Base-by-base conservation (phyloP, 805 yeast genomes). In the Wickerhamomyces hampshirensis region DNA sequence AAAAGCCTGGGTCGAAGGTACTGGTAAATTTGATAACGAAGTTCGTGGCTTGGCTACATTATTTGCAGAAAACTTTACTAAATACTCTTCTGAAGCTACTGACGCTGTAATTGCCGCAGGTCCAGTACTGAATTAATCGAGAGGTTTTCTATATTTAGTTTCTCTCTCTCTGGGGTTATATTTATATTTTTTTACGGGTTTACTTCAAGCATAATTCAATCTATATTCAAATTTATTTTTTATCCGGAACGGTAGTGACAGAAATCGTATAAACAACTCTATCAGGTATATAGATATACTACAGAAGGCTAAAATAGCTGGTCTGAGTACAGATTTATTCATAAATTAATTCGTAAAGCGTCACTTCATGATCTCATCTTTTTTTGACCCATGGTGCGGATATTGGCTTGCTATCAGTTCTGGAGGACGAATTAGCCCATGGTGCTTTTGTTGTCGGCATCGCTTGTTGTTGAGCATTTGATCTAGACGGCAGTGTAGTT, bases 81-180 rank as follows among this genome's bases (percentile, higher is more conserved):
- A 77, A 59, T 91, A 91, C 68, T 66, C 85, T 55, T 76, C 78
- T 55, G 84, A 77, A 55, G 87, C 95, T 47, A 84, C 95, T 26
- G 54, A 69, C 18, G 96, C 87, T 61, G 97, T 91, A 37, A 68
- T 82, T 56, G 85, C 93, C 56, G 98, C 97, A 51, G 98, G 96
- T 44, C 98, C 98, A 49, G 70, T 30, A 28, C 38, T 21, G 11
- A n/a, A n/a, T n/a, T n/a, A n/a, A n/a, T n/a, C n/a, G n/a, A n/a
- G n/a, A n/a, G n/a, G n/a, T n/a, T n/a, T n/a, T 44, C 34, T 37
- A 26, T 38, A n/a, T 26, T 18, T 8, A 21, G 10, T 9, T 5
- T 26, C 18, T 33, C 29, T 12, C 6, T 12, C 6, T 26, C 17
- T 17, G 14, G 19, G 14, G 10, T 34, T 23, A 15, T 13, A n/a